phyloP scores from a whole-genome alignment of 305 asterid genomes.

The Solanum hybrid region DNA sequence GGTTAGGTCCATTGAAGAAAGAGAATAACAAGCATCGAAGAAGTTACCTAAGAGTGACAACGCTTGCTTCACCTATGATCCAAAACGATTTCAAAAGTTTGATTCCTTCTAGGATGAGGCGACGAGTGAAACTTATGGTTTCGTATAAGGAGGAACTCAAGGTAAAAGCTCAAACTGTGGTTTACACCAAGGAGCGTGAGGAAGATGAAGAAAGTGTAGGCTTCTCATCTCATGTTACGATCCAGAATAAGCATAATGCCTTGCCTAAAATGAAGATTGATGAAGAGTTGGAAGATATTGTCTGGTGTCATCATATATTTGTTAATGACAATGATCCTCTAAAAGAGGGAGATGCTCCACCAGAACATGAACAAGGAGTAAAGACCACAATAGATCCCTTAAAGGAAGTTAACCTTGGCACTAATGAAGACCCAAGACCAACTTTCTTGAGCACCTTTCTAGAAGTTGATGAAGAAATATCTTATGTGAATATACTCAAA shows the following conservation, averaged over 20 bases:
- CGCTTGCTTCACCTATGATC: neutral
- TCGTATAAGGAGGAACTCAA: neutral
- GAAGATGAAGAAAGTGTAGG: neutral
- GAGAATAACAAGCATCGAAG: neutral
- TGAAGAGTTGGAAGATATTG: neutral
- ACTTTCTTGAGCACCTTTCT: neutral
- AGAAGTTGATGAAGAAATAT: neutral
- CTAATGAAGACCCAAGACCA: neutral
- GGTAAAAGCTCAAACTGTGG: neutral
- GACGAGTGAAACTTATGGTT: neutral
- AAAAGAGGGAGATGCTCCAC: neutral
- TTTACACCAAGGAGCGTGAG: neutral
- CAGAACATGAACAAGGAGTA: neutral
- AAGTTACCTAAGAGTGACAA: neutral
- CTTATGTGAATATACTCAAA: neutral
- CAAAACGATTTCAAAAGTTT: neutral
- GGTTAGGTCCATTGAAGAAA: neutral
- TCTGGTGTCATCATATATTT: neutral
- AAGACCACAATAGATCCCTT: neutral
- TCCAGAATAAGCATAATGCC: neutral
- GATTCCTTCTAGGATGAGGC: neutral
- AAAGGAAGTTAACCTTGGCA: neutral
- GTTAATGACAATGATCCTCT: neutral
- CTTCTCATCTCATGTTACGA: neutral
- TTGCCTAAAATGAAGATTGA: neutral